These are phyloP conservation scores for Ophiocordyceps unilateralis DNA, from an alignment of 2,329 filamentous ascomycete genomes.

Conservation along the genomic window DNA sequence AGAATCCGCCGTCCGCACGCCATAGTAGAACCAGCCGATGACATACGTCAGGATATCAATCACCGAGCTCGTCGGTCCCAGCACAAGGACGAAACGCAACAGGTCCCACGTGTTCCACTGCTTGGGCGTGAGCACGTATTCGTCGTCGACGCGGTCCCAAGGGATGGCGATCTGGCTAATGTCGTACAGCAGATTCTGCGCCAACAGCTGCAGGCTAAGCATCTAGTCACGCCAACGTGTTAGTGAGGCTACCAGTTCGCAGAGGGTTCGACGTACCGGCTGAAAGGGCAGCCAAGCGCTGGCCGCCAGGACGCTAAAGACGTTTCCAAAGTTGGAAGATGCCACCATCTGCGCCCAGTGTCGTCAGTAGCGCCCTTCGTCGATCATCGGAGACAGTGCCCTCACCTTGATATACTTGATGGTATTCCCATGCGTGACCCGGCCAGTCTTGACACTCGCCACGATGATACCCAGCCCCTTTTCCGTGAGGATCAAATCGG, in stretches of 20 bases:
- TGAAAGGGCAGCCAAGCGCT: slow-evolving; percentile 12
- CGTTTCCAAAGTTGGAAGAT: slow-evolving; percentile 14
- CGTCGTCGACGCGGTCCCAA: slow-evolving; percentile 11
- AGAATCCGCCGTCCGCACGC: slow-evolving; percentile 5
- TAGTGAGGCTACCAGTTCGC: background rate
- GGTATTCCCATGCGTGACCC: slow-evolving; percentile 11
- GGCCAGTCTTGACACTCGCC: slow-evolving; percentile 8
- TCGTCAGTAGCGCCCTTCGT: background rate
- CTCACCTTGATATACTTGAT: slow-evolving; percentile 12
- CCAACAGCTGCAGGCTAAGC: slow-evolving; percentile 10
- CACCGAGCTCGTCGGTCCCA: slow-evolving; percentile 12
- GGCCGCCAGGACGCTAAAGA: slow-evolving; percentile 11
- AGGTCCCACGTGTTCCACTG: slow-evolving; percentile 11
- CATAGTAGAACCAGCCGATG: slow-evolving; percentile 10
- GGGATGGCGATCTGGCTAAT: slow-evolving; percentile 13
- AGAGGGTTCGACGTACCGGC: slow-evolving; percentile 2
- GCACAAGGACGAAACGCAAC: slow-evolving; percentile 10
- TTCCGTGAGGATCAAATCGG: slow-evolving; percentile 12
- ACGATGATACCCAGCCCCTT: slow-evolving; percentile 13
- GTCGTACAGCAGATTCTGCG: slow-evolving; percentile 13
- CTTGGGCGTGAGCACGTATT: slow-evolving; percentile 10
- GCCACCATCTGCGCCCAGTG: slow-evolving; percentile 9
- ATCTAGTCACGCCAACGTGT: slow-evolving; percentile 4
- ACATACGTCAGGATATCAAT: slow-evolving; percentile 10
- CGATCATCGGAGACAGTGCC: too few relatives aligned